phyloP scores from a whole-genome alignment of 495 filamentous ascomycete genomes.

The Podospora pseudoanserina region DNA sequence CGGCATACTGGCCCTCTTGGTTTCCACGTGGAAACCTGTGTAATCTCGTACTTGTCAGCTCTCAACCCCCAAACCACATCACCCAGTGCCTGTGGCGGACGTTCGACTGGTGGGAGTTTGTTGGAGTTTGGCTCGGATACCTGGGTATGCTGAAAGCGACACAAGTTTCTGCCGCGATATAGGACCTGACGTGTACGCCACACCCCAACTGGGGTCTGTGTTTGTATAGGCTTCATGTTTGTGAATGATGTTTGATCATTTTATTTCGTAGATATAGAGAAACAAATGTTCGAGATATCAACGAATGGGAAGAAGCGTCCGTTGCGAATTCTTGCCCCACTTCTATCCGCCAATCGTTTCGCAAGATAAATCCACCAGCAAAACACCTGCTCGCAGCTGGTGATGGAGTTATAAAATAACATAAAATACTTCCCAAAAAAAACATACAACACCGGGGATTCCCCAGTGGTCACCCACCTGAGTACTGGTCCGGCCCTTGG shows the following conservation, averaged over 20 bases:
- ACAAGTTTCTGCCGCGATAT: background rate
- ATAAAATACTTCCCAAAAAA: constrained; percentile 8
- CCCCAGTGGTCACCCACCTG: constrained; percentile 46
- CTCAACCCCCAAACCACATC: background rate
- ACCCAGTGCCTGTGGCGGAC: background rate
- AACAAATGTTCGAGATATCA: background rate
- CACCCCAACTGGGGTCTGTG: background rate
- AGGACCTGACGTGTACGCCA: background rate
- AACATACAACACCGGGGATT: constrained; percentile 30
- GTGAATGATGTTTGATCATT: background rate
- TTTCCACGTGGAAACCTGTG: background rate
- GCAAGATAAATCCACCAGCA: background rate
- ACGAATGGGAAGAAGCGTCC: background rate
- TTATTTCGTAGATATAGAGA: background rate
- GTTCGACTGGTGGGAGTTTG: background rate
- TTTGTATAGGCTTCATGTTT: background rate
- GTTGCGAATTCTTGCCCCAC: background rate
- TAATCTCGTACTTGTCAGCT: background rate
- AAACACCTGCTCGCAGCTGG: background rate
- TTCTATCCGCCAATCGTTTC: background rate
- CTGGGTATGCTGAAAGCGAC: background rate
- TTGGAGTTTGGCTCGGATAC: background rate
- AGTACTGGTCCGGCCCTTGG: constrained; percentile 40
- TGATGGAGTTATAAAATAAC: background rate
- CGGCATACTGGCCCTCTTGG: background rate